phyloP scores from a whole-genome alignment of 2,329 filamentous ascomycete genomes.

The Hymenoscyphus albidus region DNA sequence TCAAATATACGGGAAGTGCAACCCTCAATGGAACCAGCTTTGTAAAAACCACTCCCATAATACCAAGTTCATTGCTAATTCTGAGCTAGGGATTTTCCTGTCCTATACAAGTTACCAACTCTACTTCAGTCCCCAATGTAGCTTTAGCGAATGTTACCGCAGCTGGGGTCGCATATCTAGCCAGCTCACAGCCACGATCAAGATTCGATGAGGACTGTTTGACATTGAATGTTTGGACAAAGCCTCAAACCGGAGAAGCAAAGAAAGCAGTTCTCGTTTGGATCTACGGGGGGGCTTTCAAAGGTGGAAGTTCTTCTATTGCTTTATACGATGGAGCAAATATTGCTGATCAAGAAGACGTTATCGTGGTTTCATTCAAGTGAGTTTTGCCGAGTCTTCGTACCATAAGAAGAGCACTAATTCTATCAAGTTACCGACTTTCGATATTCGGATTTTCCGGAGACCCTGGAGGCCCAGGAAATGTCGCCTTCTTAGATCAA shows the following conservation, averaged over 20 bases:
- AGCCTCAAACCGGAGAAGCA: conserved; percentile 31
- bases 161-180: conserved; percentile 17
- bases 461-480: conserved; percentile 36
- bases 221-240: conserved; percentile 39
- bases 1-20: conserved; percentile 17
- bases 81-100: conserved; percentile 23
- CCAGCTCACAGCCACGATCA: conserved; percentile 10
- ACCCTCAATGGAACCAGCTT: conserved; percentile 17
- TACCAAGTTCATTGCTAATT: conserved; percentile 14
- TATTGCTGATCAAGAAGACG: conserved; percentile 42
- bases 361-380: conserved; percentile 46
- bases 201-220: conserved; percentile 38
- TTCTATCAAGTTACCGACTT: conserved; percentile 36
- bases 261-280: conserved; percentile 44
- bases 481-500: conserved; percentile 62
- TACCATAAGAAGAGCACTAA: conserved; percentile 17
- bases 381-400: conserved; percentile 31
- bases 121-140: conserved; percentile 6
- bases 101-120: conserved; percentile 10
- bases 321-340: conserved; percentile 42
- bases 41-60: conserved; percentile 8
- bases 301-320: conserved; percentile 38
- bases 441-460: conserved; percentile 40
- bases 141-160: conserved; percentile 25
- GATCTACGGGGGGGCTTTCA: conserved; percentile 43